Base-by-base conservation (phyloP, 768 basidiomycete species). In the Leccinum olivaceopallidum region DNA sequence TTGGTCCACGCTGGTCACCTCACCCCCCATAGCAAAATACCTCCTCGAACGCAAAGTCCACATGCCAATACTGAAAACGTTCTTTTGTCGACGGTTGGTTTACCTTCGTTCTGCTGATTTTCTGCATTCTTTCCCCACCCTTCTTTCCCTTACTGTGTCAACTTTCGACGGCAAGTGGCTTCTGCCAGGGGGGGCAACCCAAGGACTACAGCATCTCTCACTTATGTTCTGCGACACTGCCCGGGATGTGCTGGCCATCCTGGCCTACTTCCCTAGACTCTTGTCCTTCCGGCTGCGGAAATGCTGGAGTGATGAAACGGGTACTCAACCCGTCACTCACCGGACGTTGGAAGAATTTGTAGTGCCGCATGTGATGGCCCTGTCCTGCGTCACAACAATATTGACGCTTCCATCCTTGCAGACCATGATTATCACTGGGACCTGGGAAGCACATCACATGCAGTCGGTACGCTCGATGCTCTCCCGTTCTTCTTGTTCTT, bases 1-100 rank as follows among this genome's bases (percentile, higher is more conserved):
- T 26, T 54, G 53, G 36, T 36, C 53, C 22, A 54, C 7, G 22
- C 28, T 39, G 53, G 20, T 26, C 18, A 24, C 24, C 22, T 55
- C 53, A n/a, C 53, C 53, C 12, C 1, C 36, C 22, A 55, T 55
- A 37, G 53, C 53, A 14, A 54, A 54, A 37, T 55, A 55, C 24
- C 4, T 39, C 6, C 24, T 55, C 18, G 37, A n/a, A 18, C 53
- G 18, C 24, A 37, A 26, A 5, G 37, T 55, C 8, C 37, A 20
- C 9, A 39, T 55, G 37, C 53, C 53, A 12, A 24, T 39, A 24
- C 53, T 55, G 53, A 55, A 39, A 18, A 55, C 37, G 16, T 26
- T 55, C 24, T 26, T 7, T 13, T 22, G 37, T 12, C 34, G 9
- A 39, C 22, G n/a, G 16, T 55, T 55, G 53, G 53, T 39, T 20